phyloP scores from a whole-genome alignment of 2,329 filamentous ascomycete genomes.

The Trichoderma guizhouense region DNA sequence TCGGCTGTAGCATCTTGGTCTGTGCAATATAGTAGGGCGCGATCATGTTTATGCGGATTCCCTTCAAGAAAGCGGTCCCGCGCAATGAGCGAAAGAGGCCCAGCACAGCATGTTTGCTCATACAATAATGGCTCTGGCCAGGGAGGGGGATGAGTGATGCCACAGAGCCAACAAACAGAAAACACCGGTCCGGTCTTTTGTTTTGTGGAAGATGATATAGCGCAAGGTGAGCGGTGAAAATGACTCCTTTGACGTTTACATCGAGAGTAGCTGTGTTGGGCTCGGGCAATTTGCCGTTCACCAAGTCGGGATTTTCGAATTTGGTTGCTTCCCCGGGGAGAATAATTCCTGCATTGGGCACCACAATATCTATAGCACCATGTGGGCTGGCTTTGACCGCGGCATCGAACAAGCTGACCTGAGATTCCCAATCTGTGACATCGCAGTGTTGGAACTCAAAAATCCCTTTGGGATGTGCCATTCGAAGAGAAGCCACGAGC shows the following conservation, averaged over 20 bases:
- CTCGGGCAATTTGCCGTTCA: conserved; percentile 39
- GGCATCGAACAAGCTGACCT: conserved; percentile 60
- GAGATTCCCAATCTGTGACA: conserved; percentile 62
- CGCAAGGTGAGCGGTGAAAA: conserved; percentile 64
- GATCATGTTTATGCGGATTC: conserved; percentile 63
- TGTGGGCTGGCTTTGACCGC: conserved; percentile 52
- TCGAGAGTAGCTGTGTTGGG: conserved; percentile 54
- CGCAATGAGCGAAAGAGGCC: conserved; percentile 62
- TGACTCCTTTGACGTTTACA: conserved; percentile 61
- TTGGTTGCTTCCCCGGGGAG: conserved; percentile 27
- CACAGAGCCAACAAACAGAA: conserved; percentile 62
- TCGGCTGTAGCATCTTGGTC: conserved; percentile 50
- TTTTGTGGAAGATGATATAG: conserved; percentile 41
- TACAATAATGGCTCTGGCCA: conserved; percentile 51
- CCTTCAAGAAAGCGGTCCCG: conserved; percentile 41
- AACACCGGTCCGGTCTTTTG: conserved; percentile 47
- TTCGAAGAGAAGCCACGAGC: conserved; percentile 51
- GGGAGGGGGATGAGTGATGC: conserved; percentile 50
- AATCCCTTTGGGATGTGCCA: conserved; percentile 35
- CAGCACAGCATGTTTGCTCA: conserved; percentile 63
- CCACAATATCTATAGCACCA: conserved; percentile 58
- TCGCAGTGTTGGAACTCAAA: conserved; percentile 60
- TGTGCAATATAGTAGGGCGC: conserved; percentile 65
- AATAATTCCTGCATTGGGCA: conserved; percentile 64
- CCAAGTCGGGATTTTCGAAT: conserved; percentile 47